phyloP scores from a whole-genome alignment of 2,329 filamentous ascomycete genomes.

The Colletotrichum sp. region DNA sequence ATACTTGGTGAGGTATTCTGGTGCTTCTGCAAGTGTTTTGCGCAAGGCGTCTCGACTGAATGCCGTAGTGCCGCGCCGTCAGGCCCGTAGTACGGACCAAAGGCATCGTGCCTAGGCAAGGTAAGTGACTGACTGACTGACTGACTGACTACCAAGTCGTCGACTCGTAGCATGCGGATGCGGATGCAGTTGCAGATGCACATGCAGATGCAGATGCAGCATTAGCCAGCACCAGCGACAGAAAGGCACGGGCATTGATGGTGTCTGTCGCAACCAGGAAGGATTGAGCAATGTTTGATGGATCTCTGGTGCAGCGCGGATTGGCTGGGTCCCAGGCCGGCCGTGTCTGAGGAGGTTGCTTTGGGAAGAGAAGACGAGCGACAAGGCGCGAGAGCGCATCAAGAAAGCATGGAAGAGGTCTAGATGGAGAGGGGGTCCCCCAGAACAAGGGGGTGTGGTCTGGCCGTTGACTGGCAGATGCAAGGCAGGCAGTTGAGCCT shows the following conservation, averaged over 20 bases:
- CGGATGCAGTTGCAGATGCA: background rate
- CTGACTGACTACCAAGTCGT: background rate
- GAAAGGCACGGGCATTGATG: slow-evolving; percentile 23
- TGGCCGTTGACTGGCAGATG: background rate
- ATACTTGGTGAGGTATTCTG: background rate
- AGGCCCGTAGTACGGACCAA: background rate
- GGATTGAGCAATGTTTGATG: slow-evolving; percentile 37
- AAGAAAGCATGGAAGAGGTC: background rate
- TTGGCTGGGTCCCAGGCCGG: slow-evolving; percentile 26
- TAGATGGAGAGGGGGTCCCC: background rate
- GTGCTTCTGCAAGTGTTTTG: background rate
- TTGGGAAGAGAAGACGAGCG: slow-evolving; percentile 2
- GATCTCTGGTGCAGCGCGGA: slow-evolving; percentile 23
- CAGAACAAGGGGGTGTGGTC: background rate
- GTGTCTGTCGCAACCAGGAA: slow-evolving; percentile 24
- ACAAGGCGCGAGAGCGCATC: background rate
- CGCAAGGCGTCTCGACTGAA: background rate
- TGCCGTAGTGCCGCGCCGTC: background rate
- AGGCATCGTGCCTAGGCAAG: background rate
- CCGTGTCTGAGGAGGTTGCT: slow-evolving; percentile 24
- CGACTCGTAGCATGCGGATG: background rate
- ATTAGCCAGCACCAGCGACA: background rate
- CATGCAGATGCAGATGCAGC: background rate
- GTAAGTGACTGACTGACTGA: background rate
- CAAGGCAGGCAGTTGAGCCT: background rate